Conservation (phyloP, 2,329 filamentous ascomycete species). For the Alternaria consortialis region DNA sequence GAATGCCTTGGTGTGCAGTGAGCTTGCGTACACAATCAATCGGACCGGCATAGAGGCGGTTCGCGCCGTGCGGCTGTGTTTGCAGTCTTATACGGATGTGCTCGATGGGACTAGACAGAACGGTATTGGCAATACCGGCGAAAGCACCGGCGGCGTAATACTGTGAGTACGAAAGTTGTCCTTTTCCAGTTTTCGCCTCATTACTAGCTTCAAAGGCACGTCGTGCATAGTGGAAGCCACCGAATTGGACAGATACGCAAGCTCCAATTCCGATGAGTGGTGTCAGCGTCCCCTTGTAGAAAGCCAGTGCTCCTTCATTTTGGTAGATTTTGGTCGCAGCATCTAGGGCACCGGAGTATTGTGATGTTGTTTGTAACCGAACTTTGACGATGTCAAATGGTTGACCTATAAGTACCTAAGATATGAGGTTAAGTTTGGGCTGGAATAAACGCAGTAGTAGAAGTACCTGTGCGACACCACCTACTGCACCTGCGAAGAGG, state of each 20-base stretch:
- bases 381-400: conserved; percentile 83
- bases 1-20: conserved; percentile 70
- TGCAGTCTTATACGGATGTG: conserved; percentile 96
- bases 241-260: conserved; percentile 96
- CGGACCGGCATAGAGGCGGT: conserved; percentile 81
- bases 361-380: conserved; percentile 85
- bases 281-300: conserved; percentile 98
- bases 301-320: conserved; percentile 87
- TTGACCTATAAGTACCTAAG: conserved; percentile 85
- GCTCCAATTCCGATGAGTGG: conserved; percentile 95
- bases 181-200: conserved; percentile 50
- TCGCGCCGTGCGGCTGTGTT: conserved; percentile 89
- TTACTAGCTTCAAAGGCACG: conserved; percentile 85
- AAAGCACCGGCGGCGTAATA: conserved; percentile 93
- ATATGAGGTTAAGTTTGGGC: not conserved
- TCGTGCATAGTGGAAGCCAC: conserved; percentile 91
- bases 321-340: conserved; percentile 85
- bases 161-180: conserved; percentile 77
- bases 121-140: conserved; percentile 88
- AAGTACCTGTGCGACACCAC: conserved; percentile 72
- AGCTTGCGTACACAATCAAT: conserved; percentile 92
- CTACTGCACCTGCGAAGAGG: conserved; percentile 86
- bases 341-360: conserved; percentile 81
- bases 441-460: not conserved
- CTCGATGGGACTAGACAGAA: conserved; percentile 91